phyloP scores from a whole-genome alignment of 2,329 filamentous ascomycete genomes.

The Zarea fungicola region DNA sequence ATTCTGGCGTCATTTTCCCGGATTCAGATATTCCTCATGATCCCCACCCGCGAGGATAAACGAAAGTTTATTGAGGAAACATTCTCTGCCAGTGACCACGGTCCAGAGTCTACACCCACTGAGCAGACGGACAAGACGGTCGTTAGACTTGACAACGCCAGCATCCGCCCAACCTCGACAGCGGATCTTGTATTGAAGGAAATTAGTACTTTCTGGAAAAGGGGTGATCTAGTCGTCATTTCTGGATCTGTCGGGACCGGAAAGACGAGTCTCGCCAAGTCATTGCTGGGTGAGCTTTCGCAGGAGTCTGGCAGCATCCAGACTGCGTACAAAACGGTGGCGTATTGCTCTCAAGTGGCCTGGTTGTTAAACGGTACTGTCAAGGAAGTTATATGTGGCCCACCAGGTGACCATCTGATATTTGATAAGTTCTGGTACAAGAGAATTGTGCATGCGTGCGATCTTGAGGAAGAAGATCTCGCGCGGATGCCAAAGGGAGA shows the following conservation, averaged over 20 bases:
- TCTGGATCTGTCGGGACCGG: constrained; percentile 1
- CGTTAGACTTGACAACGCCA: background rate
- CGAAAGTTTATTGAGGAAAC: background rate
- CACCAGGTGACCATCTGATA: background rate
- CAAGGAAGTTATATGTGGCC: background rate
- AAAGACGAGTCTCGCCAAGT: constrained; percentile 3
- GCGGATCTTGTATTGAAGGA: background rate
- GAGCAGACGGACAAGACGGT: background rate
- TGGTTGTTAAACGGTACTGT: constrained; percentile 2
- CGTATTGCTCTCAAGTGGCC: constrained; percentile 4
- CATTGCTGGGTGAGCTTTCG: constrained; percentile 1
- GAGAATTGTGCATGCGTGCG: background rate
- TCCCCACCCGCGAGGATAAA: background rate
- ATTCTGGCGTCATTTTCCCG: background rate
- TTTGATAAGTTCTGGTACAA: background rate
- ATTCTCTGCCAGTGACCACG: too few relatives aligned
- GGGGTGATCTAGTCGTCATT: background rate
- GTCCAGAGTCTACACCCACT: background rate
- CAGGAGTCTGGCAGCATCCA: background rate
- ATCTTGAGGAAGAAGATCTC: constrained; percentile 14
- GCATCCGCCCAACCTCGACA: background rate
- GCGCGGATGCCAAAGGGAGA: constrained; percentile 13
- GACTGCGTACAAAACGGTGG: background rate
- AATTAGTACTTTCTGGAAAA: background rate
- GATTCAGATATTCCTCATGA: background rate